Evolutionary conservation across 768 basidiomycete species (phyloP).

Genomic region (Pleurotus eryngii): DNA sequence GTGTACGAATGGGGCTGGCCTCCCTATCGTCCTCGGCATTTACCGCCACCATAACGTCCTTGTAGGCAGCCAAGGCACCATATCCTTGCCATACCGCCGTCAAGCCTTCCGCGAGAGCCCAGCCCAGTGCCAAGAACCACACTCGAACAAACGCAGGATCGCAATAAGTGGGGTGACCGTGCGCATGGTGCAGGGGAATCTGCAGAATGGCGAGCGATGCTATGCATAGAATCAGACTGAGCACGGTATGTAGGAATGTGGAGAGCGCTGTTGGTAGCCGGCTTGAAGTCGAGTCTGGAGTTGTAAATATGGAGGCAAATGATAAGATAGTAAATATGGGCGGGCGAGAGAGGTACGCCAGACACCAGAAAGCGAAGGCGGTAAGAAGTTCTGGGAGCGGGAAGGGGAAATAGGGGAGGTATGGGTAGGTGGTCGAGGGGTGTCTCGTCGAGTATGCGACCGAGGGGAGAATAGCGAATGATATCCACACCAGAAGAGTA

Average conservation of each 20-base stretch:
- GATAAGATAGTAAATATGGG: conserved; percentile 40
- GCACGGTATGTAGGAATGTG: conserved; percentile 31
- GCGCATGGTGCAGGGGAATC: conserved; percentile 34
- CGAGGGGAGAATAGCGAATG: conserved; percentile 48
- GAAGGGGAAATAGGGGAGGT: conserved; percentile 49
- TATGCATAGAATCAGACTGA: conserved; percentile 44
- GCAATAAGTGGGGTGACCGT: conserved; percentile 47
- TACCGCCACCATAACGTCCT: conserved; percentile 57
- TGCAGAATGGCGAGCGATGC: conserved; percentile 42
- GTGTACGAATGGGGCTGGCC: not conserved
- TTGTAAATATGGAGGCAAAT: conserved; percentile 20
- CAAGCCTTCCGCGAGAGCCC: conserved; percentile 66
- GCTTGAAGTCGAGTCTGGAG: not conserved
- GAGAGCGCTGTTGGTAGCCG: not conserved
- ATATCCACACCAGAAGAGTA: conserved; percentile 42
- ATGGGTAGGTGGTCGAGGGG: conserved; percentile 31
- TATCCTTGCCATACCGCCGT: conserved; percentile 72
- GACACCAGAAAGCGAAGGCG: conserved; percentile 58
- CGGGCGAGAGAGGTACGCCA: conserved; percentile 50
- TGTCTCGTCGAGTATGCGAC: conserved; percentile 41
- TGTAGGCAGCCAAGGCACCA: conserved; percentile 61
- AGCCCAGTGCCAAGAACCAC: conserved; percentile 79
- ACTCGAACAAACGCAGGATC: conserved; percentile 59
- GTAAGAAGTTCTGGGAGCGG: conserved; percentile 66
- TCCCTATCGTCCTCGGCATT: conserved; percentile 21